phyloP scores from a whole-genome alignment of 768 basidiomycete genomes.

The Leccinum arenicola region DNA sequence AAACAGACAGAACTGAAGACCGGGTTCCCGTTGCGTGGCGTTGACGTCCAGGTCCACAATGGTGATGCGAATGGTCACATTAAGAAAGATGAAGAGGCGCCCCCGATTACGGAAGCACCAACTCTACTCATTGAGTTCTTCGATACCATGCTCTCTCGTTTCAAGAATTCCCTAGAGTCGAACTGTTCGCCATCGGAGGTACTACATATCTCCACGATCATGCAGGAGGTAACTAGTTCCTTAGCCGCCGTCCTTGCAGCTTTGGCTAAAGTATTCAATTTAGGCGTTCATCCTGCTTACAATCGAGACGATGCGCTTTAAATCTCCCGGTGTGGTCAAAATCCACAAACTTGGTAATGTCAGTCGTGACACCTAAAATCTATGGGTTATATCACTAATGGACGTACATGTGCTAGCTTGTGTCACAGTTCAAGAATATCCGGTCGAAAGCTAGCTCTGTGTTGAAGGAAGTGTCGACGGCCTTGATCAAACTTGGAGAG shows the following conservation, averaged over 20 bases:
- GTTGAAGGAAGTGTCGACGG: conserved; percentile 56
- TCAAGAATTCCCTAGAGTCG: conserved; percentile 42
- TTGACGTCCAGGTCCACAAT: conserved; percentile 41
- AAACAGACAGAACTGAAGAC: conserved; percentile 71
- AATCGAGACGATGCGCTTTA: conserved; percentile 74
- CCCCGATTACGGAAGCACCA: conserved; percentile 61
- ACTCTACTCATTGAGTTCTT: conserved; percentile 55
- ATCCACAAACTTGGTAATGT: conserved; percentile 72
- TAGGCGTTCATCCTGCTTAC: conserved; percentile 73
- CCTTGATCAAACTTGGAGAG: conserved; percentile 50
- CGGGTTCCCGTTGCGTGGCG: conserved; percentile 62
- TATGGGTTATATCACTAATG: neutral
- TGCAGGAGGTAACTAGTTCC: conserved; percentile 58
- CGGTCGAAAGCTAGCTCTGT: conserved; percentile 49
- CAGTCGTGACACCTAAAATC: conserved; percentile 24
- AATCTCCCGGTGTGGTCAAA: conserved; percentile 63
- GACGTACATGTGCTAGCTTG: conserved; percentile 46
- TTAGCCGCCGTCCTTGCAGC: neutral
- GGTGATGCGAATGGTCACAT: conserved; percentile 39
- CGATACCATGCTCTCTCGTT: conserved; percentile 53
- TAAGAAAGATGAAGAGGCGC: conserved; percentile 74
- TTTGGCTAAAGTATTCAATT: conserved; percentile 1
- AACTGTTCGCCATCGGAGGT: conserved; percentile 46
- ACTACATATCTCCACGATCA: conserved; percentile 71
- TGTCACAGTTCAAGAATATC: conserved; percentile 61